These are phyloP conservation scores for Thinopyrum elongatum DNA, from an alignment of 176 grass and related monocot species.

Conservation along the genomic window DNA sequence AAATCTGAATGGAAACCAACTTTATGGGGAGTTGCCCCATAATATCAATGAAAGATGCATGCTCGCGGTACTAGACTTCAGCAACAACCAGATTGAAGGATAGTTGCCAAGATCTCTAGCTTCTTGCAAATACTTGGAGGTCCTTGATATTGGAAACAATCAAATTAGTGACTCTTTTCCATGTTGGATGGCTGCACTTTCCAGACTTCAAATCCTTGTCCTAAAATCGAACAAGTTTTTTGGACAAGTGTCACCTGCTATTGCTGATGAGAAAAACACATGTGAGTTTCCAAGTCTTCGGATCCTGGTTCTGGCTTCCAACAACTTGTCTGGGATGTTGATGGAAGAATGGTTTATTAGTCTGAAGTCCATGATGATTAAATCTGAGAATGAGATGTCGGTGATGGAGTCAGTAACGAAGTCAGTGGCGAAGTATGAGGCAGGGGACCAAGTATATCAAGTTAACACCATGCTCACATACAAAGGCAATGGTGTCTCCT, in stretches of 20 bases:
- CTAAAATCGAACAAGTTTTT: background rate
- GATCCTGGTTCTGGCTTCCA: background rate
- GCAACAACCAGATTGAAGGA: background rate
- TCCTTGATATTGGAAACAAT: background rate
- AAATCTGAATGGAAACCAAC: constrained; percentile 6
- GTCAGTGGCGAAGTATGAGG: too few species aligned
- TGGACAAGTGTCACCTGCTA: background rate
- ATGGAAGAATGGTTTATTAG: background rate
- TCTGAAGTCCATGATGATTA: constrained; percentile 1
- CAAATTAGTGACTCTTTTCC: background rate
- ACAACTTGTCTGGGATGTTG: background rate
- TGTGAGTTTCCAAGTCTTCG: background rate
- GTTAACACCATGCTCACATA: background rate
- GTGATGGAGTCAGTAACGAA: too few species aligned
- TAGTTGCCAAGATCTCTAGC: background rate
- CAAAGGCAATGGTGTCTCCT: background rate
- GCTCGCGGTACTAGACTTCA: background rate
- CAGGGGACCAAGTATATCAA: background rate
- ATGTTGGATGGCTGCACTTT: background rate
- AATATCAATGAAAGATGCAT: background rate
- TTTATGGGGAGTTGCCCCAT: background rate
- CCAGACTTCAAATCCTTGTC: background rate
- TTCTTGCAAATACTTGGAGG: background rate
- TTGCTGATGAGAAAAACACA: background rate
- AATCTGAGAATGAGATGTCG: background rate